Evolutionary conservation across 495 filamentous ascomycete genomes (phyloP).

Genomic region (Apiosordaria backusii): DNA sequence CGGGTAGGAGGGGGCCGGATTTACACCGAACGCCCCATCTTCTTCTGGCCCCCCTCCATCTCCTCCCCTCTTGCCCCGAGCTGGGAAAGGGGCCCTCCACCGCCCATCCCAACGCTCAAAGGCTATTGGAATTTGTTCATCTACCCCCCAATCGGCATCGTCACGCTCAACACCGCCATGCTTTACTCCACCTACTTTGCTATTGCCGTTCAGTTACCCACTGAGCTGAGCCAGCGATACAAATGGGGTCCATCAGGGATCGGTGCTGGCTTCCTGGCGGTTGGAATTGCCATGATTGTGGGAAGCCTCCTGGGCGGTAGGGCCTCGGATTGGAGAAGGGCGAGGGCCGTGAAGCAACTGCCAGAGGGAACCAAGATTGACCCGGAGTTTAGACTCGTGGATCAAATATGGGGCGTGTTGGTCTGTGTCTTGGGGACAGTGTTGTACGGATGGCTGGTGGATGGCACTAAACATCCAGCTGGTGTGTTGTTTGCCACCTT

Average conservation of each 20-base stretch:
- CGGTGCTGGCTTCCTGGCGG: slow-evolving; percentile 16
- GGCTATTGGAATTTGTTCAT: slow-evolving; percentile 14
- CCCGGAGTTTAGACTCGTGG: slow-evolving; percentile 16
- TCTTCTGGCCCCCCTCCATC: slow-evolving; percentile 16
- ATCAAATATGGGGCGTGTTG: slow-evolving; percentile 19
- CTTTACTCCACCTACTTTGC: slow-evolving; percentile 22
- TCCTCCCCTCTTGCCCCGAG: slow-evolving; percentile 11
- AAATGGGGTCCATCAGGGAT: slow-evolving; percentile 13
- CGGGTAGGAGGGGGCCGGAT: slow-evolving; percentile 10
- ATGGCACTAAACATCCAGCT: slow-evolving; percentile 6
- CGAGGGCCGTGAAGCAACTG: not conserved
- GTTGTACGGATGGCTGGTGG: slow-evolving; percentile 14
- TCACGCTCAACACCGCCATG: slow-evolving; percentile 16
- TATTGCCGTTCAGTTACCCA: slow-evolving; percentile 12
- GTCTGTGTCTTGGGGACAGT: slow-evolving; percentile 9
- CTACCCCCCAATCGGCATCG: slow-evolving; percentile 16
- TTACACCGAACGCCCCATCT: not conserved
- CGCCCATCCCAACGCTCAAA: slow-evolving; percentile 12
- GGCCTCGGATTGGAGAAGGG: slow-evolving; percentile 18
- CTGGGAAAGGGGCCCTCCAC: slow-evolving; percentile 12
- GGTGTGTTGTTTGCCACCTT: slow-evolving; percentile 10
- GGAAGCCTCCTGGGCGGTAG: slow-evolving; percentile 14
- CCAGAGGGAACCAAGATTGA: slow-evolving; percentile 11
- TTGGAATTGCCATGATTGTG: slow-evolving; percentile 16
- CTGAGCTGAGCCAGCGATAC: slow-evolving; percentile 6